phyloP scores from a whole-genome alignment of 2,329 filamentous ascomycete genomes.

The Neonectria sp. region DNA sequence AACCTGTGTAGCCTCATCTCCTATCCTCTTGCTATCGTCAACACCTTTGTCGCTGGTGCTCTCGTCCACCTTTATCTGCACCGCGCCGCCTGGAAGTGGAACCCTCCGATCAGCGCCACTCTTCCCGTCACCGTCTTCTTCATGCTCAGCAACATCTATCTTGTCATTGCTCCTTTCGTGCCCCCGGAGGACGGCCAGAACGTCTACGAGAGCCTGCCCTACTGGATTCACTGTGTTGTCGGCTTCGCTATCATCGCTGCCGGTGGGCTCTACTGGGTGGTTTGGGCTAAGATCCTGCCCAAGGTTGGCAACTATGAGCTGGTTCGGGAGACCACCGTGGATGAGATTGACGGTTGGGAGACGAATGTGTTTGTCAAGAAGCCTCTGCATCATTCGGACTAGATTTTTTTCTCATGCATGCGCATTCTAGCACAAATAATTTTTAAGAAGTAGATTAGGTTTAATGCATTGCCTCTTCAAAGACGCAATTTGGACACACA shows the following conservation, averaged over 20 bases:
- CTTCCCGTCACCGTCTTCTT: constrained; percentile 72
- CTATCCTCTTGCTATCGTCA: constrained; percentile 73
- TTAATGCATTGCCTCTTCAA: background rate
- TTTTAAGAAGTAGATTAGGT: background rate
- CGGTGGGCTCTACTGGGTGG: constrained; percentile 69
- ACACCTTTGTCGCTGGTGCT: constrained; percentile 67
- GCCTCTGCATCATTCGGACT: constrained; percentile 47
- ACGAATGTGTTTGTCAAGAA: constrained; percentile 66
- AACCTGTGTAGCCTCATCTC: constrained; percentile 67
- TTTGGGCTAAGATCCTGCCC: constrained; percentile 69
- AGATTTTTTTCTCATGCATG: background rate
- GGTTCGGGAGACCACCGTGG: constrained; percentile 67
- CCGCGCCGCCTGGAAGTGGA: constrained; percentile 64
- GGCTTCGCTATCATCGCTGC: constrained; percentile 68
- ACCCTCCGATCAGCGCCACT: constrained; percentile 68
- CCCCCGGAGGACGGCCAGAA: constrained; percentile 67
- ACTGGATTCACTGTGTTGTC: constrained; percentile 72
- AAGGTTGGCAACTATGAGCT: constrained; percentile 69
- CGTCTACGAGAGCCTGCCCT: constrained; percentile 68
- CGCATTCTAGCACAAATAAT: background rate
- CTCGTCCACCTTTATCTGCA: constrained; percentile 69
- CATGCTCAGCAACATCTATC: constrained; percentile 72
- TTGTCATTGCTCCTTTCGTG: constrained; percentile 72
- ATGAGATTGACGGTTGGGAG: constrained; percentile 75
- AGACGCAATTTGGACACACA: background rate